phyloP scores from a whole-genome alignment of 2,329 filamentous ascomycete species.

The Fusarium tjaetaba region DNA sequence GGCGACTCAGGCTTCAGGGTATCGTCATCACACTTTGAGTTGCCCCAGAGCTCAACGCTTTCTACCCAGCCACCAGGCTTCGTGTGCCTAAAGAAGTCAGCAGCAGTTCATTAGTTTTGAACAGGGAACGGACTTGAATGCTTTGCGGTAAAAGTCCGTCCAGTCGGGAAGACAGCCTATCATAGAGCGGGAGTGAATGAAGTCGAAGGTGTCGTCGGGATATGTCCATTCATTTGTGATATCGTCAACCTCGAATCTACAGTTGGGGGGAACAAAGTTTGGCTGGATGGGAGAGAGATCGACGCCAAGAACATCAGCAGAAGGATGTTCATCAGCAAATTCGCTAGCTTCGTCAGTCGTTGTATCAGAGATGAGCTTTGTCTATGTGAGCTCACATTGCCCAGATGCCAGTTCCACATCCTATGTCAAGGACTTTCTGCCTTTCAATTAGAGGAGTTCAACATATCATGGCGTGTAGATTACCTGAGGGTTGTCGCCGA shows the following conservation, averaged over 20 bases:
- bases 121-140: conserved; percentile 45
- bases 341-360: conserved; percentile 23
- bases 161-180: conserved; percentile 65
- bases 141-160: conserved; percentile 58
- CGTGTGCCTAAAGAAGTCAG: not conserved
- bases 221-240: conserved; percentile 62
- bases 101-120: conserved; percentile 38
- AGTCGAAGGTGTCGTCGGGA: conserved; percentile 61
- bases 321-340: conserved; percentile 54
- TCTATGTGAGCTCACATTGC: conserved; percentile 40
- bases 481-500: conserved; percentile 43
- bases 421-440: conserved; percentile 44
- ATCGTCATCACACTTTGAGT: conserved; percentile 40
- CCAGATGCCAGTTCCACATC: conserved; percentile 53
- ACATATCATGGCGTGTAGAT: accelerated
- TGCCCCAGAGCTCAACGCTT: conserved; percentile 33
- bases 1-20: conserved; percentile 24
- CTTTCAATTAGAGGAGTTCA: not conserved
- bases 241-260: conserved; percentile 72
- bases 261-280: conserved; percentile 67
- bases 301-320: conserved; percentile 60
- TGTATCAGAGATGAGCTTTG: not conserved
- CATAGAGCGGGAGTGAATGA: conserved; percentile 66
- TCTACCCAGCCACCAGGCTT: conserved; percentile 37
- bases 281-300: conserved; percentile 70